These are phyloP conservation scores for Akanthomyces muscarius DNA, from an alignment of 2,329 filamentous ascomycete genomes.

Conservation along the genomic window DNA sequence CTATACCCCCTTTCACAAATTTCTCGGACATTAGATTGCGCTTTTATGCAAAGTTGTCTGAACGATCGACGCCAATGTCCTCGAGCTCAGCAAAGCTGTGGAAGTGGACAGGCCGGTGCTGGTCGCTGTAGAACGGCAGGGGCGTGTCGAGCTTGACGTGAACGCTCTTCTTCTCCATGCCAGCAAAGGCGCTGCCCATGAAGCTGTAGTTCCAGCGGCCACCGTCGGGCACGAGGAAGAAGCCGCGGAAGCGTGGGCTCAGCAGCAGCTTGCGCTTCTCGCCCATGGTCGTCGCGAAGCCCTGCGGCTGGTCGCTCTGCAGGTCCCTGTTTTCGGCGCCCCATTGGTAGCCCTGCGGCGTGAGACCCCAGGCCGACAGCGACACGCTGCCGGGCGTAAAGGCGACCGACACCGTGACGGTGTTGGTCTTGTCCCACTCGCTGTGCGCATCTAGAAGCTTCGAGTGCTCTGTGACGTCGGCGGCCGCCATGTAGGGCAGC, in stretches of 20 bases:
- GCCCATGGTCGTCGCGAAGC: slow-evolving; percentile 88
- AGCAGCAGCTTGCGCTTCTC: slow-evolving; percentile 93
- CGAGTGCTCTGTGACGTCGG: slow-evolving; percentile 91
- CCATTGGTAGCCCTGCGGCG: slow-evolving; percentile 92
- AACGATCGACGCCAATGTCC: slow-evolving; percentile 91
- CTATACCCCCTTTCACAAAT: neutral
- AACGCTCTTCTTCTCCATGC: slow-evolving; percentile 84
- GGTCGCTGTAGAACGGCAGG: slow-evolving; percentile 81
- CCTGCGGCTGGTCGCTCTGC: slow-evolving; percentile 86
- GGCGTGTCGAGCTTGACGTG: slow-evolving; percentile 94
- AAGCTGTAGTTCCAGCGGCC: slow-evolving; percentile 97
- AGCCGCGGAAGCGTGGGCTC: slow-evolving; percentile 89
- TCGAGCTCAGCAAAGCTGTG: slow-evolving; percentile 96
- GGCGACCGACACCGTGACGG: slow-evolving; percentile 88
- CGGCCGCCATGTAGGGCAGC: slow-evolving; percentile 90
- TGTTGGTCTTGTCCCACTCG: slow-evolving; percentile 70
- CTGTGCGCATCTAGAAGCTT: slow-evolving; percentile 78
- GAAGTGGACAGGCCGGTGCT: slow-evolving; percentile 92
- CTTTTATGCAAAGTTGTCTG: slow-evolving; percentile 82
- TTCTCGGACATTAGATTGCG: neutral
- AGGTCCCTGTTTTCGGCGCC: slow-evolving; percentile 93
- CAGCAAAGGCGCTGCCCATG: slow-evolving; percentile 84
- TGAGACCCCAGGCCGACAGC: slow-evolving; percentile 87
- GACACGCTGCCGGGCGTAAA: slow-evolving; percentile 97
- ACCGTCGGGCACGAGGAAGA: slow-evolving; percentile 91